Conservation (phyloP, 306 rosid species). For the Gillenia trifoliata region DNA sequence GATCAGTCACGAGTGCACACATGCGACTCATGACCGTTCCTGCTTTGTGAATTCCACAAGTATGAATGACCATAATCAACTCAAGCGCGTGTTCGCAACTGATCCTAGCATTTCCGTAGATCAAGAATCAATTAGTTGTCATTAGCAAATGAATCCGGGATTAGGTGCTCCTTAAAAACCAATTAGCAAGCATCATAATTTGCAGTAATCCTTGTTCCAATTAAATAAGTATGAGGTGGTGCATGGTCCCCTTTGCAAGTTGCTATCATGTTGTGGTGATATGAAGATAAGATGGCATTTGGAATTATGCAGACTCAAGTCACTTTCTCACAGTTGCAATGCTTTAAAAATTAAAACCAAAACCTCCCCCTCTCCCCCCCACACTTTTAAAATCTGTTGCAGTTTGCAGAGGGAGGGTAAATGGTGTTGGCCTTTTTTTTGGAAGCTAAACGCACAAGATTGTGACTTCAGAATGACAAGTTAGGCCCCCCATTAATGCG, state of each 20-base stretch:
- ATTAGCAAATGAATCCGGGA: background rate
- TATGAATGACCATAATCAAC: no score
- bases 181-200: background rate
- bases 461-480: constrained; percentile 12
- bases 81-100: no score
- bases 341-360: background rate
- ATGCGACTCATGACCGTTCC: no score
- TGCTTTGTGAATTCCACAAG: no score
- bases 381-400: background rate
- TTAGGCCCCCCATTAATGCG: constrained; percentile 17
- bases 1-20: no score
- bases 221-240: constrained; percentile 16
- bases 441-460: background rate
- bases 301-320: constrained; percentile 24
- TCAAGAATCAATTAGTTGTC: background rate
- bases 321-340: constrained; percentile 32
- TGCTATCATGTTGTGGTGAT: constrained; percentile 15
- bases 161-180: background rate
- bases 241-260: constrained; percentile 23
- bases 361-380: background rate
- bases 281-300: constrained; percentile 34
- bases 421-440: constrained; percentile 8
- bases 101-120: background rate
- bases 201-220: constrained; percentile 21
- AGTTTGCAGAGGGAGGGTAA: constrained; percentile 13